A percentile compares a stretch with the other conserved stretches of the same genome.
Conservation (phyloP, 192 early-diverging fungal species). For the Jimgerdemannia lactiflua region DNA sequence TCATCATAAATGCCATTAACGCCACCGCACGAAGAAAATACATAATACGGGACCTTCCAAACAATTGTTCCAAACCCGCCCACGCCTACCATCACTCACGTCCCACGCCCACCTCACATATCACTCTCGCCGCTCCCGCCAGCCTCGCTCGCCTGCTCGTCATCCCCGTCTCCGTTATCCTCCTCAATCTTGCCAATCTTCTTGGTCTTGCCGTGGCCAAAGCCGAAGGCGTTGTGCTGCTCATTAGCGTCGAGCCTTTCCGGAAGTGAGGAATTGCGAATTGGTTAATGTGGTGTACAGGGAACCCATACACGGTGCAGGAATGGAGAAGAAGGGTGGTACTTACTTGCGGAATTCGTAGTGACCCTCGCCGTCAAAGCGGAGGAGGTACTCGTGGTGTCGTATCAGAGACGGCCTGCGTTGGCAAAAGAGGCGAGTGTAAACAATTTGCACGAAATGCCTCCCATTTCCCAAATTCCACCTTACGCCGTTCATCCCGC, state of each 20-base stretch:
- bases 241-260: constrained; percentile 47
- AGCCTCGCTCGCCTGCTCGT: constrained; percentile 23
- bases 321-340: background rate
- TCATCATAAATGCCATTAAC: no score
- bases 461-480: no score
- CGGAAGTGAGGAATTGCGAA: background rate
- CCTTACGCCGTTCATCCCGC: no score
- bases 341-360: constrained; percentile 57
- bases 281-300: background rate
- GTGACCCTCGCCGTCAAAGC: constrained; percentile 62
- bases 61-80: no score
- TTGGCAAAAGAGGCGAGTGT: background rate
- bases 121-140: no score
- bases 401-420: constrained; percentile 32
- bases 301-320: background rate
- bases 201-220: constrained; percentile 50
- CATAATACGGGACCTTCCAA: no score
- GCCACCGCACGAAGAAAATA: no score
- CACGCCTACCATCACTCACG: no score
- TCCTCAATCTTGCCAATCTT: constrained; percentile 35
- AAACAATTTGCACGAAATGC: background rate
- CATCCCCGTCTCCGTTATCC: constrained; percentile 21
- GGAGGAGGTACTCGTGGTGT: constrained; percentile 57
- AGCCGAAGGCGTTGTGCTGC: constrained; percentile 39
- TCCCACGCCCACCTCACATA: no score